Evolutionary conservation across 306 rosid species (phyloP).

Genomic region (Leucaena leucocephala): DNA sequence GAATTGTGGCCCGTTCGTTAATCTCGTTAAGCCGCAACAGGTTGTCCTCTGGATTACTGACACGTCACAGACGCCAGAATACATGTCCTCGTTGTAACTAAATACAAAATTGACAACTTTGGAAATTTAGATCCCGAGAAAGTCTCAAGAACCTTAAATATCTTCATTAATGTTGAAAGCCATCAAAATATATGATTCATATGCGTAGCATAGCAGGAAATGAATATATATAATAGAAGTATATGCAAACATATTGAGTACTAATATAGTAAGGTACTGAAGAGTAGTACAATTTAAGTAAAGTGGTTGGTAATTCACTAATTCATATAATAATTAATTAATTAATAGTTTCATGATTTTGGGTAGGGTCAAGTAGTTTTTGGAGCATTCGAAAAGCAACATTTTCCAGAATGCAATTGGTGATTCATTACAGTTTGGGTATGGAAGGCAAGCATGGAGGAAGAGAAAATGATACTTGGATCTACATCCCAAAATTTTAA

Average conservation of each 20-base stretch:
- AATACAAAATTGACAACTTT: neutral
- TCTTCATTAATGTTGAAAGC: neutral
- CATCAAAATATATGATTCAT: neutral
- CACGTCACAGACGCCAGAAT: neutral
- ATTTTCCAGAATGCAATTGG: neutral
- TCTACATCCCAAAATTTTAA: neutral
- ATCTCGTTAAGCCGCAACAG: conserved; percentile 8
- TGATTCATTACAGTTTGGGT: neutral
- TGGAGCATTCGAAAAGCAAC: neutral
- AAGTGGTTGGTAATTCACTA: neutral
- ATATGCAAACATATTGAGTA: neutral
- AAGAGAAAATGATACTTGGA: neutral
- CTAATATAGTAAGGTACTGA: neutral
- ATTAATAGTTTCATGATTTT: neutral
- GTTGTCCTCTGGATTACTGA: neutral
- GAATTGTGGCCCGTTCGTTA: conserved; percentile 22
- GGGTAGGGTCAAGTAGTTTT: neutral
- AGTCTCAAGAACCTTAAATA: neutral
- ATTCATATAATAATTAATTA: neutral
- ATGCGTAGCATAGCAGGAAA: neutral
- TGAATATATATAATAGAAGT: neutral
- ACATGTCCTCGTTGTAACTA: neutral
- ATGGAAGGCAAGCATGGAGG: neutral
- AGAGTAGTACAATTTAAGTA: neutral
- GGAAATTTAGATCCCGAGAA: neutral